A percentile compares a stretch with the other conserved stretches of the same genome.
Conservation (phyloP, 78 protist genomes). For the Planoprotostelium fungivorum region DNA sequence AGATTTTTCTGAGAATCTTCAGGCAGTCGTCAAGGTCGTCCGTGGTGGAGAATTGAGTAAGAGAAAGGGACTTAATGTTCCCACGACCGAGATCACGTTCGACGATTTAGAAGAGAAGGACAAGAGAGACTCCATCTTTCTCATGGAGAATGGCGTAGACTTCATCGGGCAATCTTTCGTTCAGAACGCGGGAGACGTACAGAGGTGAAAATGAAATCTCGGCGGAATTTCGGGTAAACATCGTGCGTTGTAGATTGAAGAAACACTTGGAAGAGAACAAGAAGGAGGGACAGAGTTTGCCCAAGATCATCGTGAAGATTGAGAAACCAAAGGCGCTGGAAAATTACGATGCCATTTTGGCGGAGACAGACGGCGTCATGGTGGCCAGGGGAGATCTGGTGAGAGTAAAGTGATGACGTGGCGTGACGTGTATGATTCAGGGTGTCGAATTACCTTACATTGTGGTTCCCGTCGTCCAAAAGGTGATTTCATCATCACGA, state of each 20-base stretch:
- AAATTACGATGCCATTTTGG: not conserved
- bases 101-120: not conserved
- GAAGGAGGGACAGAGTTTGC: not conserved
- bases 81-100: not conserved
- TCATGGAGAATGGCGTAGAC: not conserved
- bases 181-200: not conserved
- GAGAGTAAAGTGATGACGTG: not conserved
- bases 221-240: not conserved
- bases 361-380: not conserved
- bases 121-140: not conserved
- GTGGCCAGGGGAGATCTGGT: not conserved
- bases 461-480: not conserved
- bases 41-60: not conserved
- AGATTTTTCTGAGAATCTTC: not conserved
- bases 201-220: not conserved
- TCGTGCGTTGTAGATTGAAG: not conserved
- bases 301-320: not conserved
- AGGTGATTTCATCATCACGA: not conserved
- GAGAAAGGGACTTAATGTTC: not conserved
- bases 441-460: not conserved
- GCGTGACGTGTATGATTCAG: too few relatives aligned
- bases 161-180: not conserved
- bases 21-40: not conserved
- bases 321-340: constrained; percentile 2
- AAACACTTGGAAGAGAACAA: not conserved